Evolutionary conservation across 2,329 filamentous ascomycete genomes (phyloP).

Genomic region (Trichoderma citrinoviride): DNA sequence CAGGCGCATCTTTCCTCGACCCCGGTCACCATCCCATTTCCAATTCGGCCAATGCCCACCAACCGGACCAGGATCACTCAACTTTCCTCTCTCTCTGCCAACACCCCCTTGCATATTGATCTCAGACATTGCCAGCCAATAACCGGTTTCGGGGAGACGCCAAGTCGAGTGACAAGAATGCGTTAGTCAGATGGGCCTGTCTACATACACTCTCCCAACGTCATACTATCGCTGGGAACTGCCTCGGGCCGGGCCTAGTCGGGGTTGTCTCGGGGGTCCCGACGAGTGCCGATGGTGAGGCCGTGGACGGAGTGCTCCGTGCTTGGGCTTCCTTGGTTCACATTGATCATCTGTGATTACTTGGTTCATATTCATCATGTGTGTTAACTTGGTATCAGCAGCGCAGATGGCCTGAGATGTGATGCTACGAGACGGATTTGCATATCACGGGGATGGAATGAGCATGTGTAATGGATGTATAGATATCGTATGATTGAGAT

Average conservation of each 20-base stretch:
- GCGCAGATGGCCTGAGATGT: background rate
- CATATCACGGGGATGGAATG: background rate
- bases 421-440: background rate
- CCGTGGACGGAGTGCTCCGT: background rate
- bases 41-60: background rate
- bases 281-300: background rate
- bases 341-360: background rate
- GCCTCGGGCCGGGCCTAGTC: background rate
- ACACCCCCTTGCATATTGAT: background rate
- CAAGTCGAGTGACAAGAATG: background rate
- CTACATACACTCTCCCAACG: background rate
- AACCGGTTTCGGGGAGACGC: background rate
- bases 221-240: background rate
- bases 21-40: background rate
- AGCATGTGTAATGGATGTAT: background rate
- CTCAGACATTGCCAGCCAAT: constrained; percentile 4
- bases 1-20: background rate
- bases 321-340: no score
- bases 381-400: background rate
- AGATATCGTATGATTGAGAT: background rate
- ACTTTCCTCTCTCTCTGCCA: no score
- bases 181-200: background rate
- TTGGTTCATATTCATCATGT: background rate
- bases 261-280: background rate
- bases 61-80: background rate